Evolutionary conservation across 805 yeast genomes (phyloP), one percentile per base, ranked within the genome.

Genomic region (Kuraishia ogatae): DNA sequence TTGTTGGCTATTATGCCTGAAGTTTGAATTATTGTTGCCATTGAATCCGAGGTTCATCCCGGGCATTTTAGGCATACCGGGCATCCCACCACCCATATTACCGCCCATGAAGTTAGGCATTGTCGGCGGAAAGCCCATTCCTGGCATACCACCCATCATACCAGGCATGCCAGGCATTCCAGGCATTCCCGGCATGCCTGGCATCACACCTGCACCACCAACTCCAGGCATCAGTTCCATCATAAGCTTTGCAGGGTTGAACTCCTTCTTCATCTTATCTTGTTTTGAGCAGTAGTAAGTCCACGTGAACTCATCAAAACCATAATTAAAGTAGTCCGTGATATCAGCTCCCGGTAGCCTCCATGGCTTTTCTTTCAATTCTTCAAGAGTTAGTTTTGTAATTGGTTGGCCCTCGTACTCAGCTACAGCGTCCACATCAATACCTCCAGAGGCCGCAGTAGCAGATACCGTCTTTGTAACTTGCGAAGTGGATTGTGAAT

Each of bases 271-370:
- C 52, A 86, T 64, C 60, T 83, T 84, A 67, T 92, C 97, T 65
- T 92, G 97, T 67, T 89, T 90, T 48, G 84, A 77, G 61, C 97
- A 84, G 71, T 94, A 94, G 23, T 92, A 90, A 54, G 87, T 83
- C 99, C 99, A 94, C 17, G 97, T 87, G 60, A 88, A 80, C 72
- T 94, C 99, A 67, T 94, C 96, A 66, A 94, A 94, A 1, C 99
- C 99, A 65, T 84, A 94, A 71, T 94, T 94, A 77, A 94, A 94
- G 70, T 91, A 96, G 69, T 94, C 98, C 7, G 96, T 81, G 48
- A 89, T 72, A 70, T 94, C 97, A 2, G 97, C 96, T 46, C 98
- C 99, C 1, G 98, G 97, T 60, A 88, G 84, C 66, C 99, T 81
- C 99, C 99, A 94, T 8, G 99, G 99, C 72, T 96, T 96, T 60